A percentile compares a stretch with the other conserved stretches of the same genome.
Conservation (phyloP, 441 rosid species). For the Gossypium laxum region DNA sequence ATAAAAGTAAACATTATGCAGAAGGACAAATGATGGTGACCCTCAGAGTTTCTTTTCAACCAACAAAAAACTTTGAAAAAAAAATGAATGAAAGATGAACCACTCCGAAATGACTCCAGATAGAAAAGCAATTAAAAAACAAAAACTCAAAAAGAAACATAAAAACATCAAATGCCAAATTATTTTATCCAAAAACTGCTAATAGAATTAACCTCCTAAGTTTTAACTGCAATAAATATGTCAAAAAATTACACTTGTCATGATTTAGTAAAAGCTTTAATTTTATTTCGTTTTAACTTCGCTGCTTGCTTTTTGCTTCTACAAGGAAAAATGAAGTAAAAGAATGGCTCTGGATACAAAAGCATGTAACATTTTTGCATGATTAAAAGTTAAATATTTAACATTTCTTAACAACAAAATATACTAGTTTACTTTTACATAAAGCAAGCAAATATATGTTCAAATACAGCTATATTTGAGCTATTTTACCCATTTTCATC, state of each 20-base stretch:
- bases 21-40: not conserved
- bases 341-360: not conserved
- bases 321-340: not conserved
- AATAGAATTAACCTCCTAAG: not conserved
- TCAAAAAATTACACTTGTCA: not conserved
- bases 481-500: not conserved
- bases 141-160: not conserved
- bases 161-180: not conserved
- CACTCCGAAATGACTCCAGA: not conserved
- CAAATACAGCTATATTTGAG: not conserved
- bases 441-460: not conserved
- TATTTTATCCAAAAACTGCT: not conserved
- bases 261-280: not conserved
- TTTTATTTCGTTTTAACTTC: not conserved
- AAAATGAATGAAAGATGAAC: not conserved
- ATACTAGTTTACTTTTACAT: not conserved
- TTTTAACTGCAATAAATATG: not conserved
- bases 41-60: not conserved
- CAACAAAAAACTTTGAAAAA: not conserved
- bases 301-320: conserved; percentile 1
- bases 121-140: not conserved
- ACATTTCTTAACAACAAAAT: not conserved
- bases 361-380: not conserved
- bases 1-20: not conserved
- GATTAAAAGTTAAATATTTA: not conserved